phyloP scores from a whole-genome alignment of 768 basidiomycete species.

The Fibroporia radiculosa region DNA sequence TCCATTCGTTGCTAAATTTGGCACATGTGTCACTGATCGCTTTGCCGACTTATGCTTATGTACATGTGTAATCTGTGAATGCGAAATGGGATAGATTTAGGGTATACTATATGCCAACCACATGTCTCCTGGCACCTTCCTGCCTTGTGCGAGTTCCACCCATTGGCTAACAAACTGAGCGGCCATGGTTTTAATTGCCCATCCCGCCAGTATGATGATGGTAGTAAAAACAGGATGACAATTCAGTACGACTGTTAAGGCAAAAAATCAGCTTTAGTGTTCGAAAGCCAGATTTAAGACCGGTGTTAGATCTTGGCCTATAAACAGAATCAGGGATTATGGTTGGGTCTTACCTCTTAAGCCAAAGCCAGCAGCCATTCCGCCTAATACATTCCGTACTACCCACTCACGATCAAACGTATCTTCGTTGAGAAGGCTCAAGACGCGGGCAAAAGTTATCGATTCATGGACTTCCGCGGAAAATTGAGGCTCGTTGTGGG shows the following conservation, averaged over 20 bases:
- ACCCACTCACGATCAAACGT: slow-evolving; percentile 78
- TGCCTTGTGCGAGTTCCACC: slow-evolving; percentile 37
- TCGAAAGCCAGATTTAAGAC: background rate
- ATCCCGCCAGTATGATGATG: slow-evolving; percentile 65
- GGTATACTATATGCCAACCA: slow-evolving; percentile 85
- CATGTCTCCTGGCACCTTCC: slow-evolving; percentile 45
- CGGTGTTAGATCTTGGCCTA: background rate
- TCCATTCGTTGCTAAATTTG: background rate
- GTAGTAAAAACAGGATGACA: slow-evolving; percentile 69
- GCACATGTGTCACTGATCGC: background rate
- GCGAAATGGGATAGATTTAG: slow-evolving; percentile 11
- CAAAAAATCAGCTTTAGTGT: background rate
- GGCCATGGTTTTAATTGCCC: slow-evolving; percentile 60
- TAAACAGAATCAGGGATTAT: background rate
- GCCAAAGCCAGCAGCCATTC: slow-evolving; percentile 83
- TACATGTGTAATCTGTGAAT: background rate
- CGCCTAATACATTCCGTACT: slow-evolving; percentile 75
- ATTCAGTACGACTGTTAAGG: slow-evolving; percentile 65
- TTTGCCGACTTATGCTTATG: background rate
- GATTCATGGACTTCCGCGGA: background rate
- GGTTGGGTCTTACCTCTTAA: slow-evolving; percentile 48
- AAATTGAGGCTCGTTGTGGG: background rate
- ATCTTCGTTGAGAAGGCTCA: slow-evolving; percentile 62
- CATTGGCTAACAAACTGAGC: slow-evolving; percentile 56
- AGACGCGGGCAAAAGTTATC: slow-evolving; percentile 28